These are phyloP conservation scores for Pseudogymnoascus sp. DNA, from an alignment of 2,329 filamentous ascomycete genomes.

Conservation along the genomic window DNA sequence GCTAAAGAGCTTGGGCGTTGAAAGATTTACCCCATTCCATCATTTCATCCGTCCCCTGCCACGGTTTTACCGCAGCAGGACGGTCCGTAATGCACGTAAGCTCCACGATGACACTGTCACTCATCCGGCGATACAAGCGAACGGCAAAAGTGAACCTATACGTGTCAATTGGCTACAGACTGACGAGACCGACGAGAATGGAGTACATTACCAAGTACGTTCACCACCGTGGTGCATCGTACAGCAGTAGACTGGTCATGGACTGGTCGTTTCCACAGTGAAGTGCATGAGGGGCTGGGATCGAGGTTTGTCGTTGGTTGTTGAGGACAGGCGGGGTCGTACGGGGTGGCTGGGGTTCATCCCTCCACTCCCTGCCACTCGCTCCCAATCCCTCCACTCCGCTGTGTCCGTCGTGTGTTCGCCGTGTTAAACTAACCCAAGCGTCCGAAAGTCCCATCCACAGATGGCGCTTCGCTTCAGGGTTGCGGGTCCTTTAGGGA, in stretches of 20 bases:
- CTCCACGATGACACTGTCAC: constrained; percentile 3
- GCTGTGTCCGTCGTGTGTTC: neutral
- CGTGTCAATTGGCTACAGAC: neutral
- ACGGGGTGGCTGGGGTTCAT: constrained; percentile 5
- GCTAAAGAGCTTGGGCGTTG: neutral
- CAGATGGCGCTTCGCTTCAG: constrained; percentile 5
- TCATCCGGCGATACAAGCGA: neutral
- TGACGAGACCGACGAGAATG: neutral
- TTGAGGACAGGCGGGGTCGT: neutral
- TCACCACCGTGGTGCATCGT: neutral
- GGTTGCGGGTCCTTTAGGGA: neutral
- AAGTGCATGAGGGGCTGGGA: neutral
- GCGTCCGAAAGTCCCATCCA: neutral
- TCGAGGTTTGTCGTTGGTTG: neutral
- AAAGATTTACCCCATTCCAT: constrained; percentile 4
- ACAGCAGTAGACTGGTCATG: neutral
- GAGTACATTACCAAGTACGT: neutral
- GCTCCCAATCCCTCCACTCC: neutral
- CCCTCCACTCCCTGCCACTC: neutral
- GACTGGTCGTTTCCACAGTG: neutral
- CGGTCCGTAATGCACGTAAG: constrained; percentile 5
- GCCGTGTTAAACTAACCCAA: neutral
- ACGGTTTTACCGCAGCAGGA: neutral
- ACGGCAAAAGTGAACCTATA: neutral
- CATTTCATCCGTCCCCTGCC: constrained; percentile 2